Evolutionary conservation across 1,284 basidiomycete species (phyloP), one percentile per base, ranked within the genome.

Genomic region (Clitocybe nebularis): DNA sequence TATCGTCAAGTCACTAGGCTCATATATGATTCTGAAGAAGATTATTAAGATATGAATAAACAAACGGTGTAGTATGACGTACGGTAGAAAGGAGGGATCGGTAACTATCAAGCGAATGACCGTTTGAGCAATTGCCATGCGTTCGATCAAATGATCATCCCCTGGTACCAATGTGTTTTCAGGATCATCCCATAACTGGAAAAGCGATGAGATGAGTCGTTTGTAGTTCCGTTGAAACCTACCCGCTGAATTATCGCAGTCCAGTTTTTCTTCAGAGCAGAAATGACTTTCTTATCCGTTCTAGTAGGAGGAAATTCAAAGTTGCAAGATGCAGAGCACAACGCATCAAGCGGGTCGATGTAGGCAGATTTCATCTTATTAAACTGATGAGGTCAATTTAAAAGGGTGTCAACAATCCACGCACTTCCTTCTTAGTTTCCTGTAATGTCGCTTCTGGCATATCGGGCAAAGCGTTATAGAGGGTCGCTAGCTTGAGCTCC

Each of bases 211-310:
- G 24, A 14, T 7, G 4, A 32, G 13, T 9, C 1, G n/a, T 1
- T 22, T 14, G 14, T 5, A 39, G 19, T 19, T 17, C 4, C 21
- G 17, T 17, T 14, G 20, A 2, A 9, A 44, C 42, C 7, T 6
- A 44, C 46, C 21, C 37, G 38, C 16, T 32, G 28, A 38, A 47
- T 47, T 42, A 47, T 47, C 17, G 28, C 23, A 1, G 46, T 11
- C 46, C 46, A 47, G 10, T 44, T 29, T 28, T 39, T 41, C 11
- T 42, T 42, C 4, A 47, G 33, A 1, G 41, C 41, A 21, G 29
- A 28, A 10, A 47, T 40, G 13, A 47, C 14, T 13, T 21, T 36
- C 34, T 35, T 41, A 23, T 44, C 38, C 2, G 42, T 44, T 34
- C 17, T 25, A 4, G 38, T 44, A n/a, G 39, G 39, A 3, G 39